Evolutionary conservation across 179 eudicot genomes (phyloP).

Genomic region (Spinacia oleracea): DNA sequence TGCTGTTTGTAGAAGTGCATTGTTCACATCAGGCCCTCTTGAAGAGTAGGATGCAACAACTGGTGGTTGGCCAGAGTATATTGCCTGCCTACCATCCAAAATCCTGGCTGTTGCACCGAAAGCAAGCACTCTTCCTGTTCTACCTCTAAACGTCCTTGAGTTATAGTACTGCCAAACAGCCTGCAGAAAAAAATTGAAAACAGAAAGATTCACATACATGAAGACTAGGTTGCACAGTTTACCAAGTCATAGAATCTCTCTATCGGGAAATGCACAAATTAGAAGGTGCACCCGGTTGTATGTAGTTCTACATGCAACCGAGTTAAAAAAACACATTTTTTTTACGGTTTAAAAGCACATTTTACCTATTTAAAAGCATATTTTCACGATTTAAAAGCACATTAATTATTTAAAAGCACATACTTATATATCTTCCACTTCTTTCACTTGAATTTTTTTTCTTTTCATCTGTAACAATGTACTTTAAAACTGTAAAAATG

Average conservation of each 20-base stretch:
- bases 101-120: constrained; percentile 61
- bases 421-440: too few relatives aligned
- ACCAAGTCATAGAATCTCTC: background rate
- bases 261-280: too few relatives aligned
- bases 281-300: too few relatives aligned
- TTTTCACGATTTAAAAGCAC: too few relatives aligned
- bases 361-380: too few relatives aligned
- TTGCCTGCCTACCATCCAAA: constrained; percentile 58
- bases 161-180: constrained; percentile 67
- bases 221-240: background rate
- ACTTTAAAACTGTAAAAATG: too few relatives aligned
- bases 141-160: constrained; percentile 50
- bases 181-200: constrained; percentile 28
- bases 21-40: constrained; percentile 78
- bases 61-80: constrained; percentile 53
- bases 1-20: constrained; percentile 59
- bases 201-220: background rate
- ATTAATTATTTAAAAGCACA: too few relatives aligned
- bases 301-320: too few relatives aligned
- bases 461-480: too few relatives aligned
- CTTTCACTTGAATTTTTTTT: too few relatives aligned
- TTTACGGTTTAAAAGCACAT: too few relatives aligned
- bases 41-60: constrained; percentile 74
- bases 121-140: constrained; percentile 55
- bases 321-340: too few relatives aligned